Conservation (phyloP, 352 stramenopile species). For the Phytophthora melonis region DNA sequence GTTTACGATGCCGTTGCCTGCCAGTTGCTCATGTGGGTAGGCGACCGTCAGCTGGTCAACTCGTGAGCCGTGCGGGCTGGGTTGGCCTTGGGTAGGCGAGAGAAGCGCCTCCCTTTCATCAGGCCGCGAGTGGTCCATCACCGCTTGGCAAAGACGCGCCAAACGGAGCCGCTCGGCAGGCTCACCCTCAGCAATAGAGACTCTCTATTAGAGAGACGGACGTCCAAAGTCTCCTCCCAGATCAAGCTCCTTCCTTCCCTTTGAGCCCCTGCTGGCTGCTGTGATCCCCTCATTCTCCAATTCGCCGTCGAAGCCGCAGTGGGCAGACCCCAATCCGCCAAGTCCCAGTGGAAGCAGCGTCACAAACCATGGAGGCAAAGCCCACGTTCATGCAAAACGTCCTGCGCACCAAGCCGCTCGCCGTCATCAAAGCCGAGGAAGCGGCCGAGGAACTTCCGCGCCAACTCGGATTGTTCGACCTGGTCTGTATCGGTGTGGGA, state of each 20-base stretch:
- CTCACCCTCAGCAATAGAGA: conserved; percentile 9
- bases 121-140: conserved; percentile 31
- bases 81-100: conserved; percentile 10
- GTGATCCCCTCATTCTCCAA: conserved; percentile 27
- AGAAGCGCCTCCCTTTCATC: conserved; percentile 26
- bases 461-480: conserved; percentile 87
- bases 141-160: conserved; percentile 30
- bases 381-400: conserved; percentile 59
- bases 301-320: conserved; percentile 28
- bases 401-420: conserved; percentile 79
- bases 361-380: conserved; percentile 37
- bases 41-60: conserved; percentile 18
- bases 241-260: not conserved
- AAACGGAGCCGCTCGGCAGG: conserved; percentile 20
- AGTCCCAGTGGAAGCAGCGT: conserved; percentile 11
- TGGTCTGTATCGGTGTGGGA: conserved; percentile 93
- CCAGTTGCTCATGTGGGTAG: not conserved
- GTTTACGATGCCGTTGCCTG: not conserved
- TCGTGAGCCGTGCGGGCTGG: not conserved
- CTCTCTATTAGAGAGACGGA: too few species aligned
- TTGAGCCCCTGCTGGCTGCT: not conserved
- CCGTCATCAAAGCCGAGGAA: conserved; percentile 82
- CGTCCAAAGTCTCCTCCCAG: conserved; percentile 1
- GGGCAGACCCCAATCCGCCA: conserved; percentile 7
- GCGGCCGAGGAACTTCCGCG: conserved; percentile 69